Evolutionary conservation across 2,329 filamentous ascomycete species (phyloP).

Genomic region (Alternaria conjuncta): DNA sequence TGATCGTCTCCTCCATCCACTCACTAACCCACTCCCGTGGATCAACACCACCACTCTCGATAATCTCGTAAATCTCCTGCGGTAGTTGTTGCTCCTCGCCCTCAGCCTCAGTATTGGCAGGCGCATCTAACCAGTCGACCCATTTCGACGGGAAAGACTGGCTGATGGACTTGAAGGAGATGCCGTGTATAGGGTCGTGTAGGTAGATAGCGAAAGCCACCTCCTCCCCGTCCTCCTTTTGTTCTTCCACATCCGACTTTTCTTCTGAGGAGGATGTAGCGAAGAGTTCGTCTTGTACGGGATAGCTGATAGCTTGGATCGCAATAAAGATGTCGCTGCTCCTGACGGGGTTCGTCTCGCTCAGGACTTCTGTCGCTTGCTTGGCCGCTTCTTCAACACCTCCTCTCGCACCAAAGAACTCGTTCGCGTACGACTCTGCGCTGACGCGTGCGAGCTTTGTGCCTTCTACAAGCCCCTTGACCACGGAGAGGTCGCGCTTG

Average conservation of each 20-base stretch:
- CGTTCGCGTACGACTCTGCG: constrained; percentile 84
- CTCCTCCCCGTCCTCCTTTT: constrained; percentile 67
- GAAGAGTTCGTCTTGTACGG: constrained; percentile 72
- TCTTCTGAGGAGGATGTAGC: constrained; percentile 61
- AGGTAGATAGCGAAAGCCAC: constrained; percentile 80
- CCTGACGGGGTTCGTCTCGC: constrained; percentile 85
- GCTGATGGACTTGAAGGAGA: constrained; percentile 82
- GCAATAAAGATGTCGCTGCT: constrained; percentile 94
- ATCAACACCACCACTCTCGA: constrained; percentile 77
- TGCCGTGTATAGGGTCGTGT: constrained; percentile 87
- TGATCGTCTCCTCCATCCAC: constrained; percentile 90
- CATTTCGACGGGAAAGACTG: constrained; percentile 85
- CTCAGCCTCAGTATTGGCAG: constrained; percentile 35
- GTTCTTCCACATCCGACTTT: constrained; percentile 58
- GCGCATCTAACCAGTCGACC: constrained; percentile 86
- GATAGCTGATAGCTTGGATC: constrained; percentile 82
- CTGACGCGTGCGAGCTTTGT: constrained; percentile 90
- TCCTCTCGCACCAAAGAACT: constrained; percentile 80
- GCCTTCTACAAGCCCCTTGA: constrained; percentile 82
- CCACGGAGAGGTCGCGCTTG: constrained; percentile 77
- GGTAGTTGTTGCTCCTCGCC: constrained; percentile 67
- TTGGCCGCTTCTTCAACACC: constrained; percentile 82
- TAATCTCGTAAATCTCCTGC: constrained; percentile 85
- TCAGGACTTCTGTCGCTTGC: constrained; percentile 78
- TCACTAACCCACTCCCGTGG: constrained; percentile 97